Conservation (phyloP, 2,329 filamentous ascomycete species). For the Xylaria sp. region DNA sequence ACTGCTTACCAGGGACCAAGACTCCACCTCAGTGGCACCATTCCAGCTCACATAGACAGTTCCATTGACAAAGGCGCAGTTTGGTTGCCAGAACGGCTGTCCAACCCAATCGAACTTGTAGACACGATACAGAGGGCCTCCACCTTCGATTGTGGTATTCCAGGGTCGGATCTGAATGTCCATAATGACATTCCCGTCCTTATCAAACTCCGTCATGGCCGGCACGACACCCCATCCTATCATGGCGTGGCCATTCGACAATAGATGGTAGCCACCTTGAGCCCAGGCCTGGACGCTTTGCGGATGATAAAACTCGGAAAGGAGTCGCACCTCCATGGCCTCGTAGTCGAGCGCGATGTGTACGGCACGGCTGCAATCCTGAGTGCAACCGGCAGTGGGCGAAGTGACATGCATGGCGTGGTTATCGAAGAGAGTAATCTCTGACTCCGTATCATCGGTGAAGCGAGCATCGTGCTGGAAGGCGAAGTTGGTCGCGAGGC, state of each 20-base stretch:
- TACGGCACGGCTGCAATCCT: slow-evolving; percentile 39
- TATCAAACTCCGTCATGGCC: slow-evolving; percentile 42
- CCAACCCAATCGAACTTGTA: slow-evolving; percentile 51
- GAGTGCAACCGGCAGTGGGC: slow-evolving; percentile 27
- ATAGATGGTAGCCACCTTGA: slow-evolving; percentile 46
- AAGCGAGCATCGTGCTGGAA: slow-evolving; percentile 39
- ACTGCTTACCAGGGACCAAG: slow-evolving; percentile 28
- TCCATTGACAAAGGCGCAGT: slow-evolving; percentile 22
- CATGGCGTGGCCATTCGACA: slow-evolving; percentile 48
- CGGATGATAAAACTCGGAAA: slow-evolving; percentile 40
- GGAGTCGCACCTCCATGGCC: slow-evolving; percentile 38
- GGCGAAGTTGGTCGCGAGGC: slow-evolving; percentile 34
- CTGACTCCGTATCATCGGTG: slow-evolving; percentile 26
- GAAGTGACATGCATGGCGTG: slow-evolving; percentile 29
- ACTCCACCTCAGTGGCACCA: slow-evolving; percentile 38
- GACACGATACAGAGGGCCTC: slow-evolving; percentile 45
- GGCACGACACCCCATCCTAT: slow-evolving; percentile 53
- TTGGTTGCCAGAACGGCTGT: slow-evolving; percentile 30
- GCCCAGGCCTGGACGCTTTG: slow-evolving; percentile 36
- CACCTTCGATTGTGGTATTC: slow-evolving; percentile 36
- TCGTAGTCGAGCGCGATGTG: slow-evolving; percentile 42
- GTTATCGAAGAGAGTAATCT: slow-evolving; percentile 38
- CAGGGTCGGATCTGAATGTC: slow-evolving; percentile 39
- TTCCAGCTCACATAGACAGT: slow-evolving; percentile 41
- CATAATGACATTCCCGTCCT: slow-evolving; percentile 47